phyloP scores from a whole-genome alignment of 177 flowering plant species.

The Vitis hybrid region DNA sequence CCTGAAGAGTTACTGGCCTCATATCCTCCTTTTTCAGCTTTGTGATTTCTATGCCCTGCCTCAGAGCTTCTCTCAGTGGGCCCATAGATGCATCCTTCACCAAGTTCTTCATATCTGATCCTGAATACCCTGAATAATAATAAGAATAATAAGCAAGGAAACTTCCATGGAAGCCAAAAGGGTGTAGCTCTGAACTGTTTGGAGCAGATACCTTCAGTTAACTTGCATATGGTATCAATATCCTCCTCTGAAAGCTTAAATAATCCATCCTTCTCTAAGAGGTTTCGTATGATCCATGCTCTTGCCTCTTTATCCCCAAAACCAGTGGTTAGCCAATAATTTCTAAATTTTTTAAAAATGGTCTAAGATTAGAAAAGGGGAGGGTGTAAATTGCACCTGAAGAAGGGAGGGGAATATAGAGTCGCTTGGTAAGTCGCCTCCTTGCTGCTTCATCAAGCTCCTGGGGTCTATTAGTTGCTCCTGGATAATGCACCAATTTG shows the following conservation, averaged over 20 bases:
- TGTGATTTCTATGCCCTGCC: conserved; percentile 80
- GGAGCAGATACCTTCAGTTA: conserved; percentile 67
- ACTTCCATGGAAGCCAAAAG: neutral
- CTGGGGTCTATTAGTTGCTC: conserved; percentile 99
- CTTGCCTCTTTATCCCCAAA: conserved; percentile 70
- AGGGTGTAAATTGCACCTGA: conserved; percentile 47
- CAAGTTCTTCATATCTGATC: conserved; percentile 97
- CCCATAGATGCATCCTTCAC: conserved; percentile 99
- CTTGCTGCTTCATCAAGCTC: conserved; percentile 99
- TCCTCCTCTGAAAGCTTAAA: conserved; percentile 84
- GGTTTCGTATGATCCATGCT: conserved; percentile 89
- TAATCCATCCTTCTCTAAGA: conserved; percentile 84
- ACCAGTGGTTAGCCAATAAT: conserved; percentile 9
- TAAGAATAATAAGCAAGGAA: neutral
- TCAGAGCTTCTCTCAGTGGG: conserved; percentile 87
- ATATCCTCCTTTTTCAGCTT: conserved; percentile 82
- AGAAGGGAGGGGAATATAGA: conserved; percentile 95
- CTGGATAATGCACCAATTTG: conserved; percentile 33
- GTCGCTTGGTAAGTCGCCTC: conserved; percentile 91
- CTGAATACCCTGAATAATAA: conserved; percentile 75
- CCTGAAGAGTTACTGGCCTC: conserved; percentile 83
- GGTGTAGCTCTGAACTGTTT: neutral
- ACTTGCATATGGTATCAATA: conserved; percentile 64
- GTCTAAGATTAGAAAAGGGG: neutral
- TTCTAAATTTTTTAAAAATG: neutral